A percentile compares a stretch with the other conserved stretches of the same genome.
These are phyloP conservation scores for Stenogyne calaminthoides DNA, from an alignment of 305 asterid genomes.

Conservation along the genomic window DNA sequence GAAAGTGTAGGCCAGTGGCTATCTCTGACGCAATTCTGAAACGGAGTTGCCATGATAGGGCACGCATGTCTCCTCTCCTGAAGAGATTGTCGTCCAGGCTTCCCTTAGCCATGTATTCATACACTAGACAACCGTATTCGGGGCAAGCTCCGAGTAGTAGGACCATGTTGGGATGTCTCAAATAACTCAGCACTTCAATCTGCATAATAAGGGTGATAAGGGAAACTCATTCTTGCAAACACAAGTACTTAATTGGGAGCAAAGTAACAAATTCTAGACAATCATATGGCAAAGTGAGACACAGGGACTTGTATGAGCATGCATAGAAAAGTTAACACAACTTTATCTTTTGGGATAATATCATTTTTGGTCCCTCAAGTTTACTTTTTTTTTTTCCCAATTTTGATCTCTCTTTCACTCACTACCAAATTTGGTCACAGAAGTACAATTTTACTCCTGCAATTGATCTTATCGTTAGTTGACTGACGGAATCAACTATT, in stretches of 20 bases:
- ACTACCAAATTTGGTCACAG: too few relatives aligned
- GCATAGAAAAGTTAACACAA: too few relatives aligned
- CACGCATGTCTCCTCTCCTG: constrained; percentile 44
- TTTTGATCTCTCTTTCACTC: too few relatives aligned
- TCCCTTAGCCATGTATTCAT: constrained; percentile 87
- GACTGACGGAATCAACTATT: too few relatives aligned
- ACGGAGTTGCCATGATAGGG: constrained; percentile 81
- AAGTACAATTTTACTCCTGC: too few relatives aligned
- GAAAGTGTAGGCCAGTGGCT: constrained; percentile 75
- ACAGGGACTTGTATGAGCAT: background rate
- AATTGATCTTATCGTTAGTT: too few relatives aligned
- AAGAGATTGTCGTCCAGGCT: constrained; percentile 85
- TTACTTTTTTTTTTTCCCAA: too few relatives aligned
- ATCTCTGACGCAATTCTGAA: constrained; percentile 83
- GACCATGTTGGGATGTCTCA: constrained; percentile 96
- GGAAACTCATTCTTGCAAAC: background rate
- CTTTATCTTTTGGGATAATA: too few relatives aligned
- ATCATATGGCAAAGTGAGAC: background rate
- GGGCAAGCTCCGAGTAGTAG: constrained; percentile 95
- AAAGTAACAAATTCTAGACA: background rate
- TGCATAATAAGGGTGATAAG: constrained; percentile 23
- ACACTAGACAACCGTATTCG: constrained; percentile 90
- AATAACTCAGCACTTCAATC: constrained; percentile 84
- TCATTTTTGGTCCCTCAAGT: too few relatives aligned
- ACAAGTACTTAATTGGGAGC: background rate